phyloP scores from a whole-genome alignment of 176 grass and related monocot genomes.

The Triticum dicoccoides region DNA sequence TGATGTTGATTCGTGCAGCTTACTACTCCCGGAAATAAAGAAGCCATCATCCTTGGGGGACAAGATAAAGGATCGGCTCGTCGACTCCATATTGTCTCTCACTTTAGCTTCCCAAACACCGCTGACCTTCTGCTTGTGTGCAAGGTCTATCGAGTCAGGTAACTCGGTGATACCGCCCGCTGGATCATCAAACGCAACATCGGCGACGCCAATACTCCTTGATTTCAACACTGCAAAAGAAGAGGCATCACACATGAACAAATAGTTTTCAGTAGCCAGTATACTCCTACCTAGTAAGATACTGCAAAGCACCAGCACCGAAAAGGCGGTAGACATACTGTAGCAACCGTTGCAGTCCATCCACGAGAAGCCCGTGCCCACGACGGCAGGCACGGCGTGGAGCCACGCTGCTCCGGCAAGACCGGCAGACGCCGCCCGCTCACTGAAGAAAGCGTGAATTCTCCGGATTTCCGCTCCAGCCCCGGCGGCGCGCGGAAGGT shows the following conservation, averaged over 20 bases:
- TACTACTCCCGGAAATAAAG: conserved; percentile 15
- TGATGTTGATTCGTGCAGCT: neutral
- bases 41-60: conserved; percentile 15
- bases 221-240: conserved; percentile 46
- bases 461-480: neutral
- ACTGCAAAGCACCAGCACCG: neutral
- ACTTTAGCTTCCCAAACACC: neutral
- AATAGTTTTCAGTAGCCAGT: neutral
- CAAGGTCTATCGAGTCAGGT: neutral
- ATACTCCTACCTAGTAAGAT: neutral
- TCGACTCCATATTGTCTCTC: conserved; percentile 2
- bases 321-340: conserved; percentile 14
- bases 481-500: neutral
- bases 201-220: neutral
- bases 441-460: neutral
- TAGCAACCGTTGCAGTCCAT: conserved; percentile 43
- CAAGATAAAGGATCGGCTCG: neutral
- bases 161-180: neutral
- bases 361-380: neutral
- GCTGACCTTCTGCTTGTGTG: neutral
- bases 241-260: neutral
- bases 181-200: conserved; percentile 2
- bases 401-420: neutral
- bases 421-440: neutral
- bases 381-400: conserved; percentile 4